phyloP scores from a whole-genome alignment of 768 basidiomycete genomes.

The Termitomyces sp. region DNA sequence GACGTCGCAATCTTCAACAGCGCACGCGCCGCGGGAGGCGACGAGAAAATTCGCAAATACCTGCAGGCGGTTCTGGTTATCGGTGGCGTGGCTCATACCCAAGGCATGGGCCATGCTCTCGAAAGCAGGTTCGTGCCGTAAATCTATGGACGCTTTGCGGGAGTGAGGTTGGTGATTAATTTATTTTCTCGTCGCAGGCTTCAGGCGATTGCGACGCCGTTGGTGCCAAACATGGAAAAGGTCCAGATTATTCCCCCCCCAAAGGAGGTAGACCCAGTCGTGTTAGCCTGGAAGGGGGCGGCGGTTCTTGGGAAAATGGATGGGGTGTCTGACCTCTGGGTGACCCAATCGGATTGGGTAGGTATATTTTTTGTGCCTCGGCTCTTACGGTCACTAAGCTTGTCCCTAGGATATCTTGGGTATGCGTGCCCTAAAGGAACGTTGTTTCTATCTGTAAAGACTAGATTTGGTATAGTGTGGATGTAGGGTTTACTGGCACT shows the following conservation, averaged over 20 bases:
- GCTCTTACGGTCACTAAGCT: conserved; percentile 2
- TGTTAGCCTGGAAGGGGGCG: conserved; percentile 94
- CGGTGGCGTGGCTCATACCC: conserved; percentile 76
- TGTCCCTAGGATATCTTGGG: conserved; percentile 61
- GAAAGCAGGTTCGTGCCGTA: conserved; percentile 68
- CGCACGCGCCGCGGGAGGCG: conserved; percentile 79
- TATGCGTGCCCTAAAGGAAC: conserved; percentile 76
- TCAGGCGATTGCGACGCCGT: conserved; percentile 78
- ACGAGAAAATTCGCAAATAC: conserved; percentile 88
- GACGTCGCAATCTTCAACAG: conserved; percentile 94
- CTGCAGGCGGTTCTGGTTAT: conserved; percentile 83
- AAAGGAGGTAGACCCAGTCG: conserved; percentile 85
- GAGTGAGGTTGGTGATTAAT: neutral
- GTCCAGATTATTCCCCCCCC: conserved; percentile 93
- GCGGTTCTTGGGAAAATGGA: conserved; percentile 92
- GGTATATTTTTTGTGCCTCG: conserved; percentile 16
- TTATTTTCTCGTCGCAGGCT: conserved; percentile 34
- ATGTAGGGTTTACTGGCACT: conserved; percentile 5
- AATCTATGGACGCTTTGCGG: neutral
- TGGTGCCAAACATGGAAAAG: conserved; percentile 81
- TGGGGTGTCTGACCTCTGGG: conserved; percentile 83
- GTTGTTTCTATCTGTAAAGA: conserved; percentile 67
- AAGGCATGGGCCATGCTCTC: conserved; percentile 80
- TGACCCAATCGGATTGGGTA: conserved; percentile 86
- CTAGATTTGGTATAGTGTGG: neutral